Conservation (phyloP, 129 eudicot genomes). For the Silybum marianum region DNA sequence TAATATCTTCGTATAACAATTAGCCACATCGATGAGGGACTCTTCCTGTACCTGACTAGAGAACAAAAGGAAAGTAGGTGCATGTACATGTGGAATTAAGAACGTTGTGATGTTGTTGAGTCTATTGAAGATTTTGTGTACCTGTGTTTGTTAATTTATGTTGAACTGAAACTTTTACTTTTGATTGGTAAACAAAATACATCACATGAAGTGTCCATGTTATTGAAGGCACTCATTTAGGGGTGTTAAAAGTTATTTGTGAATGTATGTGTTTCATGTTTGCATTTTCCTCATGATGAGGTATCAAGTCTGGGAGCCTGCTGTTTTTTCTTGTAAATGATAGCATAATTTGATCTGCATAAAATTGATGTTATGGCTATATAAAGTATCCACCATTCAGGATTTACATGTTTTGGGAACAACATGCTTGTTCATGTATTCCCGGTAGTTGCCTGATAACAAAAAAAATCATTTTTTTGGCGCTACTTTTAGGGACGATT, state of each 20-base stretch:
- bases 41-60: neutral
- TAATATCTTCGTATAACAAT: neutral
- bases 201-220: neutral
- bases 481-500: neutral
- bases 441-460: neutral
- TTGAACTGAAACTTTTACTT: neutral
- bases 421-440: neutral
- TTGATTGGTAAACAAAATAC: neutral
- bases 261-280: neutral
- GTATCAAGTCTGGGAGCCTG: neutral
- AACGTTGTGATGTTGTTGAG: conserved; percentile 4
- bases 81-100: neutral
- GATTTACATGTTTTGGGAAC: neutral
- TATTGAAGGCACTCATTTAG: neutral
- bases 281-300: neutral
- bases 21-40: neutral
- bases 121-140: conserved; percentile 6
- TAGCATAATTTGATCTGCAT: neutral
- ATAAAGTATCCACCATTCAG: neutral
- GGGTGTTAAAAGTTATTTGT: neutral
- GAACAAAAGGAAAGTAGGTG: neutral
- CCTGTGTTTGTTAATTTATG: neutral
- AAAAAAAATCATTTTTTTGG: neutral
- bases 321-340: neutral
- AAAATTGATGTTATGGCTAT: neutral